These are phyloP conservation scores for Pichia sp. DNA, from an alignment of 1,139 yeast genomes.

Conservation along the genomic window DNA sequence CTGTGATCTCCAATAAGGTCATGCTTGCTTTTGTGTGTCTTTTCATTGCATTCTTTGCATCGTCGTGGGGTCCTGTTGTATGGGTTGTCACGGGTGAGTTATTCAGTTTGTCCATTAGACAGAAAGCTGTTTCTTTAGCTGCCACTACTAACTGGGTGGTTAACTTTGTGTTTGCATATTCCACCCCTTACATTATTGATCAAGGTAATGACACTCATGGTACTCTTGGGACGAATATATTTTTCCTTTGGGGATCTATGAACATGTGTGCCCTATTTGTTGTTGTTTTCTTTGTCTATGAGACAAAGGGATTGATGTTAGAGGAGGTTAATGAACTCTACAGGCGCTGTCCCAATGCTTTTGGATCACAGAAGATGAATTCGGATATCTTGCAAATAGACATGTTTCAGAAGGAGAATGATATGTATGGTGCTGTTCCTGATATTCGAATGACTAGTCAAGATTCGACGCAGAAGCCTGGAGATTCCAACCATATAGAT, in stretches of 20 bases:
- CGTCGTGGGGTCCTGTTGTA: conserved; percentile 75
- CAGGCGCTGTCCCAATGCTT: conserved; percentile 38
- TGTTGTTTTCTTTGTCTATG: conserved; percentile 52
- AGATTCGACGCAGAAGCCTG: no score
- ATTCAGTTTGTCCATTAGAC: conserved; percentile 65
- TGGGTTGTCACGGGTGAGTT: conserved; percentile 77
- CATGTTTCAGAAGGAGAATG: background rate
- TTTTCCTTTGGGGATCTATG: conserved; percentile 71
- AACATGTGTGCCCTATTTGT: conserved; percentile 47
- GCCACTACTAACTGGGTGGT: conserved; percentile 79
- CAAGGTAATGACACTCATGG: conserved; percentile 59
- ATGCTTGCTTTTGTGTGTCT: conserved; percentile 63
- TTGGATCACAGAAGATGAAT: conserved; percentile 29
- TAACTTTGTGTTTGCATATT: conserved; percentile 65
- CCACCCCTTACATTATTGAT: conserved; percentile 62
- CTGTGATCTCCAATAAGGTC: conserved; percentile 45
- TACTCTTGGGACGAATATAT: conserved; percentile 60
- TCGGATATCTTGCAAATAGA: conserved; percentile 28
- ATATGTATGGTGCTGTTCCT: background rate
- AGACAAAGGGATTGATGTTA: conserved; percentile 59
- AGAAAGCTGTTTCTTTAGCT: conserved; percentile 65
- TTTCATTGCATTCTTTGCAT: conserved; percentile 66
- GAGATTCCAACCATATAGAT: no score
- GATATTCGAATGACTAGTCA: background rate
- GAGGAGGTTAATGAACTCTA: conserved; percentile 62